Conservation (phyloP, 768 basidiomycete species). For the Clitopilus passeckerianus region DNA sequence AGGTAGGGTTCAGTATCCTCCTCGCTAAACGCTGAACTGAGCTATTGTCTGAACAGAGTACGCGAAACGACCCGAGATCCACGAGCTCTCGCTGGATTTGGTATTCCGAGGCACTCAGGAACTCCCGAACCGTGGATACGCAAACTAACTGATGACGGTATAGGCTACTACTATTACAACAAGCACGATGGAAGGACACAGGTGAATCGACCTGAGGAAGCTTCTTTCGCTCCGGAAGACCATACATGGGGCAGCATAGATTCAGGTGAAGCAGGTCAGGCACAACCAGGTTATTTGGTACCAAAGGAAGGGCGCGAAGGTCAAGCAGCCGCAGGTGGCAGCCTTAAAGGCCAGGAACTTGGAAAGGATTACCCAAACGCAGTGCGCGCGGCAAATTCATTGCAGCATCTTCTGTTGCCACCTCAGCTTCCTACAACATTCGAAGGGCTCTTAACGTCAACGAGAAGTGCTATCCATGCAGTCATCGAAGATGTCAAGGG, state of each 20-base stretch:
- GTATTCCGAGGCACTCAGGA: slow-evolving; percentile 51
- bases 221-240: slow-evolving; percentile 17
- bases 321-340: slow-evolving; percentile 8
- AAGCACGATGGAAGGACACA: slow-evolving; percentile 59
- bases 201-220: slow-evolving; percentile 53
- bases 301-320: slow-evolving; percentile 13
- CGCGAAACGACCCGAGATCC: slow-evolving; percentile 28
- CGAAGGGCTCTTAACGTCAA: slow-evolving; percentile 54
- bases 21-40: slow-evolving; percentile 49
- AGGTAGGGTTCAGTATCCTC: slow-evolving; percentile 54
- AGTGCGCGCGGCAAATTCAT: slow-evolving; percentile 59
- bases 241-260: slow-evolving; percentile 56
- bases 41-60: slow-evolving; percentile 33
- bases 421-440: slow-evolving; percentile 48
- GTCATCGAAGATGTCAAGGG: slow-evolving; percentile 60
- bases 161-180: slow-evolving; percentile 78
- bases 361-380: slow-evolving; percentile 56
- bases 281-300: slow-evolving; percentile 36
- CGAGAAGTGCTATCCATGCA: slow-evolving; percentile 55
- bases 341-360: slow-evolving; percentile 11
- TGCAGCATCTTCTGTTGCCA: slow-evolving; percentile 58
- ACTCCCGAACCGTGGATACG: slow-evolving; percentile 80
- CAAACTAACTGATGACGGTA: slow-evolving; percentile 76
- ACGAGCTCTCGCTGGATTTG: slow-evolving; percentile 50
- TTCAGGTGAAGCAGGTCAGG: slow-evolving; percentile 76